Percentiles rank a stretch among this genome's conserved stretches.
phyloP scores from a whole-genome alignment of 257 asterid species.

The Penstemon barbatus region DNA sequence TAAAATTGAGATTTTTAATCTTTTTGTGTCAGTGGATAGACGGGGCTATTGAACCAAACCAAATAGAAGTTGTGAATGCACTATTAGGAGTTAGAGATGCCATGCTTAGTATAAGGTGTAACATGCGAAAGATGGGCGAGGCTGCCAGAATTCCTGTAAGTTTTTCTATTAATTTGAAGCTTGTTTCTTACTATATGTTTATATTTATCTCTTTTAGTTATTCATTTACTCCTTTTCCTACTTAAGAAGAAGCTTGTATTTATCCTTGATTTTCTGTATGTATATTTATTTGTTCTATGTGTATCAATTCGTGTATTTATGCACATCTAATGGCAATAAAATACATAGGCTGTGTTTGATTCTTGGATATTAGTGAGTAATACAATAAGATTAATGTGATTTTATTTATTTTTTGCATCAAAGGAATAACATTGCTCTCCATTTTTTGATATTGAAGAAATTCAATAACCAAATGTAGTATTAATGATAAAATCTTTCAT shows the following conservation, averaged over 20 bases:
- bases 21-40: conserved; percentile 60
- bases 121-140: conserved; percentile 91
- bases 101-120: conserved; percentile 77
- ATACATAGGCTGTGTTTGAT: not conserved
- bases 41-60: conserved; percentile 46
- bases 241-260: conserved; percentile 14
- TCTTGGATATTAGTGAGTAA: too few relatives aligned
- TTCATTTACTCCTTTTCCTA: conserved; percentile 3
- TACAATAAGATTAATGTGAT: not conserved
- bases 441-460: too few relatives aligned
- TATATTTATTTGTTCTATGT: not conserved
- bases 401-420: too few relatives aligned
- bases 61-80: conserved; percentile 61
- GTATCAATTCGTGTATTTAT: not conserved
- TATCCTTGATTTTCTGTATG: not conserved
- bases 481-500: too few relatives aligned
- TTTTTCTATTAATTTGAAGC: conserved; percentile 22
- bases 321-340: not conserved
- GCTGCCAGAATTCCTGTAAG: conserved; percentile 94
- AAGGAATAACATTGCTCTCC: too few relatives aligned
- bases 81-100: conserved; percentile 87
- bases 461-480: too few relatives aligned
- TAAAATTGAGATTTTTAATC: conserved; percentile 11
- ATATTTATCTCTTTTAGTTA: not conserved
- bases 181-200: conserved; percentile 3